Base-by-base conservation (phyloP, 169 alveolate species). In the Cardiosporidium cionae region DNA sequence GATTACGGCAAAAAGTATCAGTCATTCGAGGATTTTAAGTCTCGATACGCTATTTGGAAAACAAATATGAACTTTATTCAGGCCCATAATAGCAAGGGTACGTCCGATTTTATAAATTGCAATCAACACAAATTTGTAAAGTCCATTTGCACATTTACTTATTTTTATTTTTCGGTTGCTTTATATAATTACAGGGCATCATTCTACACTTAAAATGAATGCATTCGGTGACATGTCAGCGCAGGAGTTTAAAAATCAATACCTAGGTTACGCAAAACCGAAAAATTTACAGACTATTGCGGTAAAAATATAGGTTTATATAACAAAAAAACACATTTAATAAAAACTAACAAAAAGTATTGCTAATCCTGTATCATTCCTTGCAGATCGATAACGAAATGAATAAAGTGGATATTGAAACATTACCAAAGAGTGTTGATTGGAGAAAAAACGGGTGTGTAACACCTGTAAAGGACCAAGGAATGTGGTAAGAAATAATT, bases 371-470 rank as follows among this genome's bases (percentile, higher is more conserved):
- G n/a, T n/a, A n/a, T n/a, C n/a, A n/a, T n/a, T n/a, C n/a, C n/a
- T n/a, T n/a, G n/a, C n/a, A n/a, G n/a, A n/a, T n/a, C n/a, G n/a
- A n/a, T n/a, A n/a, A n/a, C n/a, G n/a, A n/a, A n/a, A n/a, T n/a
- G n/a, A n/a, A n/a, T n/a, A n/a, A n/a, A n/a, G n/a, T n/a, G 16
- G 58, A 44, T 16, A 44, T 16, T 44, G 58, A 44, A 16, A n/a
- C 64, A 32, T 52, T 54, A 33, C 89, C 89, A 29, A 5, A 22
- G 23, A 37, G 78, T 3, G 65, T 84, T 29, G 80, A 84, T 71
- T 84, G 89, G 89, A 34, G 75, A 0, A 65, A 33, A 71, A 31
- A 65, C 29, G 87, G 87, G 6, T 80, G 87, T 58, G 87, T 84
- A 33, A 84, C 84, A 27, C 79, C 83, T 23, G 72, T 80, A 64